Conservation (phyloP, 345 rosid genomes). For the Viola odorata region DNA sequence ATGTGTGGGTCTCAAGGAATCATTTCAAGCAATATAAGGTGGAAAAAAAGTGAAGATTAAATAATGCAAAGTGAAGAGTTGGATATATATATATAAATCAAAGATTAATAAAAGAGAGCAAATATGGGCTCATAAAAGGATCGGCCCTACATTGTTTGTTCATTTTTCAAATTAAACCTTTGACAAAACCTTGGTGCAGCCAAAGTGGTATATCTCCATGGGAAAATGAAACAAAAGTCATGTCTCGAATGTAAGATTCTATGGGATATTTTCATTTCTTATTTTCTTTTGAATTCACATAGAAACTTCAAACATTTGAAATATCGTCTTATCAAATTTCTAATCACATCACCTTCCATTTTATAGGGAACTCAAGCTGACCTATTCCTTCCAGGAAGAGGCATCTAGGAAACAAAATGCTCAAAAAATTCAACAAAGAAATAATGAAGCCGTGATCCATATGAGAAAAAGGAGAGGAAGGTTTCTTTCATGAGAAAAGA, state of each 20-base stretch:
- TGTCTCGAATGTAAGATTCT: neutral
- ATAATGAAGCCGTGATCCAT: neutral
- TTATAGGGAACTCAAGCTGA: neutral
- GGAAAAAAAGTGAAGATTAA: slow-evolving; percentile 20
- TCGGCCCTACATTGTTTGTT: slow-evolving; percentile 16
- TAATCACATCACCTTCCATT: neutral
- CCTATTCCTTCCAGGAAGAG: neutral
- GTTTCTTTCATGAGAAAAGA: too few relatives aligned
- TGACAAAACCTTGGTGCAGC: slow-evolving; percentile 7
- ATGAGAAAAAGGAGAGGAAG: too few relatives aligned
- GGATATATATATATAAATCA: slow-evolving; percentile 7
- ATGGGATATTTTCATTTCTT: too few relatives aligned
- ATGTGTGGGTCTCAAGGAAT: slow-evolving; percentile 24
- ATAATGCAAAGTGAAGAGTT: slow-evolving; percentile 23
- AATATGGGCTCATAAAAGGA: slow-evolving; percentile 14
- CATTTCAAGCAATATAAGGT: slow-evolving; percentile 25
- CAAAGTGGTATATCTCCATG: neutral
- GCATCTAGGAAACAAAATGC: slow-evolving; percentile 3
- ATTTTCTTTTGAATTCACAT: too few relatives aligned
- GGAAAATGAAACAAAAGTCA: neutral
- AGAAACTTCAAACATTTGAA: too few relatives aligned
- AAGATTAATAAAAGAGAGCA: slow-evolving; percentile 6
- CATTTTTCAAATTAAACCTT: neutral
- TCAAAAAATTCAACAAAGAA: slow-evolving; percentile 12
- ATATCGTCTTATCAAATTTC: neutral